Evolutionary conservation across 2,329 filamentous ascomycete genomes (phyloP).

Genomic region (Beauveria sp.): DNA sequence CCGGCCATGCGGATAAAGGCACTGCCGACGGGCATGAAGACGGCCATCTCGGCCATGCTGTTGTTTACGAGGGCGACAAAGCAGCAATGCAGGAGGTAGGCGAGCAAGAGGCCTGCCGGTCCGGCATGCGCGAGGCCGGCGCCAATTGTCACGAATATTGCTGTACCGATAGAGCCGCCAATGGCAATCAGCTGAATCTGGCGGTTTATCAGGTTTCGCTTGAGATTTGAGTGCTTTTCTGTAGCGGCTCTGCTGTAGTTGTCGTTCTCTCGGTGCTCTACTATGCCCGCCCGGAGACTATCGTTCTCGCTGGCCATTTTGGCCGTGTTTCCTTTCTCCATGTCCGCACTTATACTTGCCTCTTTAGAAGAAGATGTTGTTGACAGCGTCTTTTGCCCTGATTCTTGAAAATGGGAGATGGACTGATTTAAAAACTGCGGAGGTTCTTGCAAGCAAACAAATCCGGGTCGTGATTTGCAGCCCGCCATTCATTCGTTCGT

Average conservation of each 20-base stretch:
- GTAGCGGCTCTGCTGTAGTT: not conserved
- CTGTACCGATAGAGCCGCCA: not conserved
- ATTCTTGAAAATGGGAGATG: too few species aligned
- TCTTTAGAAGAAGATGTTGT: not conserved
- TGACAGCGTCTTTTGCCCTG: not conserved
- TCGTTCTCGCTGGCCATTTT: not conserved
- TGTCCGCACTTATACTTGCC: not conserved
- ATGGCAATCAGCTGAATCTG: conserved; percentile 29
- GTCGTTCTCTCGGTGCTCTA: not conserved
- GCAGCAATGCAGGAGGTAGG: conserved; percentile 47
- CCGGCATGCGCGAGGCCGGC: conserved; percentile 37
- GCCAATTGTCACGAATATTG: conserved; percentile 44
- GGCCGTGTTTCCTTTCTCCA: not conserved
- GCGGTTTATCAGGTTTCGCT: not conserved
- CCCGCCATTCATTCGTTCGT: too few species aligned
- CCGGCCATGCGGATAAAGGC: conserved; percentile 58
- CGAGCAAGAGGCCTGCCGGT: conserved; percentile 46
- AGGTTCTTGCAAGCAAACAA: too few species aligned
- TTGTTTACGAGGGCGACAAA: conserved; percentile 57
- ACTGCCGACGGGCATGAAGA: conserved; percentile 54
- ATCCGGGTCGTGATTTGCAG: too few species aligned
- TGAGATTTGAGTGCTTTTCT: not conserved
- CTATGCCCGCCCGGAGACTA: not conserved
- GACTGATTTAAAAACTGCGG: too few species aligned
- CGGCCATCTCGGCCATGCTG: conserved; percentile 56